These are phyloP conservation scores for Cicer yamashitae DNA, from an alignment of 306 rosid species.

Conservation along the genomic window DNA sequence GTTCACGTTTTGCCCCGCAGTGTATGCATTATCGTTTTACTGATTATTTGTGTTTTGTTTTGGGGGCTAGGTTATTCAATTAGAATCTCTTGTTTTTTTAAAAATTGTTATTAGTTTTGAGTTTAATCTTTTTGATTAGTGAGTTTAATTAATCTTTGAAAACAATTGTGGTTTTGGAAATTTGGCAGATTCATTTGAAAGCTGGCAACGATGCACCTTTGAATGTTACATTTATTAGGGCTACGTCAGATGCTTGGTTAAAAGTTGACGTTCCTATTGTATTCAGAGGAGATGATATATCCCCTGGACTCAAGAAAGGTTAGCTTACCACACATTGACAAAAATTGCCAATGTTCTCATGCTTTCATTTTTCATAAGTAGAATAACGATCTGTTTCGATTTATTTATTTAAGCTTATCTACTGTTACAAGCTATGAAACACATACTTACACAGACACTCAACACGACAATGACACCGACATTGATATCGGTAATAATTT, in stretches of 20 bases:
- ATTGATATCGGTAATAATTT: too few relatives aligned
- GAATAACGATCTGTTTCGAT: background rate
- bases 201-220: constrained; percentile 74
- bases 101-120: background rate
- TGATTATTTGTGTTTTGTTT: constrained; percentile 7
- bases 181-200: constrained; percentile 75
- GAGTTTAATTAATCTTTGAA: background rate
- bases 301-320: constrained; percentile 97
- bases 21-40: constrained; percentile 48
- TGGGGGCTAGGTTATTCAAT: background rate
- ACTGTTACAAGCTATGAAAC: too few relatives aligned
- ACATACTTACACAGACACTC: too few relatives aligned
- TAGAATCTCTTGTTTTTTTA: background rate
- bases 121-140: background rate
- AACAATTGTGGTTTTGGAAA: background rate
- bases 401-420: too few relatives aligned
- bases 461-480: too few relatives aligned
- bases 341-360: background rate
- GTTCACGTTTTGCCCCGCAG: constrained; percentile 82
- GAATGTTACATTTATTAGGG: constrained; percentile 90
- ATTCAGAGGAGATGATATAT: constrained; percentile 83
- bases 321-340: background rate
- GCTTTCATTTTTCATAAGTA: background rate
- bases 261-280: constrained; percentile 84
- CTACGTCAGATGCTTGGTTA: constrained; percentile 82